phyloP scores from a whole-genome alignment of 768 basidiomycete genomes.

The Leccinum boreale region DNA sequence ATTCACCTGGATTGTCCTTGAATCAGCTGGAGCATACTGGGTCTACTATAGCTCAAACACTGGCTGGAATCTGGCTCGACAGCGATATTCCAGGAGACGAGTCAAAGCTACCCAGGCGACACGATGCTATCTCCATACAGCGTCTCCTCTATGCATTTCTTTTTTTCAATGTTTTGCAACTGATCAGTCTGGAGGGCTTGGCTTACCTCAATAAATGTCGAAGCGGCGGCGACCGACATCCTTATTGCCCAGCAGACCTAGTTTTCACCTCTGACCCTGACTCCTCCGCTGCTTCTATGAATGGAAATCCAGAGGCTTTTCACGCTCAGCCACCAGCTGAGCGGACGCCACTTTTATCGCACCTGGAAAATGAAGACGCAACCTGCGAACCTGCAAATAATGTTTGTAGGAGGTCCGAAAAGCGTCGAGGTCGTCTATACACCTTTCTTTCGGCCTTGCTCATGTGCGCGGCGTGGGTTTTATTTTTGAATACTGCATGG shows the following conservation, averaged over 20 bases:
- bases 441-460: constrained; percentile 39
- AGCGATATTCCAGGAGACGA: constrained; percentile 6
- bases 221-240: constrained; percentile 22
- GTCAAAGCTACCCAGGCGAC: constrained; percentile 18
- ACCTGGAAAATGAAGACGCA: not conserved
- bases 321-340: constrained; percentile 1
- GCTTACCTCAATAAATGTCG: constrained; percentile 45
- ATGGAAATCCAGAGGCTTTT: not conserved
- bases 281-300: not conserved
- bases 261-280: not conserved
- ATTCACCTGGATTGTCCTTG: not conserved
- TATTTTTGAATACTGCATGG: constrained; percentile 65
- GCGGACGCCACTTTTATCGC: constrained; percentile 14
- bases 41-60: constrained; percentile 66
- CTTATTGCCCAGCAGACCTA: constrained; percentile 16
- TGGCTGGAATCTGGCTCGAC: constrained; percentile 70
- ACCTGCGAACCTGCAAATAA: constrained; percentile 12
- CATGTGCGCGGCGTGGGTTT: constrained; percentile 54
- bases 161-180: constrained; percentile 53
- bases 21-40: constrained; percentile 71
- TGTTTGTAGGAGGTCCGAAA: constrained; percentile 33
- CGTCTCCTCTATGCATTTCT: constrained; percentile 57
- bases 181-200: constrained; percentile 48
- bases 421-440: constrained; percentile 49
- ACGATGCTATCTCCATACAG: constrained; percentile 42